Evolutionary conservation across 1,284 basidiomycete species (phyloP), one percentile per base, ranked within the genome.

Genomic region (Phylloporus sp.): DNA sequence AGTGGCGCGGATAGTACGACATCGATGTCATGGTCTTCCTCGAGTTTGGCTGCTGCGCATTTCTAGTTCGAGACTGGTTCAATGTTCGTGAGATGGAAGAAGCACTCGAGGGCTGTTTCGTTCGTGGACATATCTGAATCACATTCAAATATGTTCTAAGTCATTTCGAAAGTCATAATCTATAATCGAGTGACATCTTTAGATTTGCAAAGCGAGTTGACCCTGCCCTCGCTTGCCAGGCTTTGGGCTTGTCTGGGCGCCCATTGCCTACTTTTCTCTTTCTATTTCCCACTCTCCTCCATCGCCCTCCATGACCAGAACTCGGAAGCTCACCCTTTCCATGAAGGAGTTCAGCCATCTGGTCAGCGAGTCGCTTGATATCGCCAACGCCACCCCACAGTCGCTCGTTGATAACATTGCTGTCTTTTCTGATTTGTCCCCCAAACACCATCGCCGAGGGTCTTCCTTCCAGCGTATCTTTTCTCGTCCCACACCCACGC

Each of bases 281-380:
- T 34, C 58, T 66, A 59, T 31, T 46, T 26, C 49, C 56, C 24
- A 3, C 37, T 32, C 39, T 39, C n/a, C 13, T 34, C 39, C 55
- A 28, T 47, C 62, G n/a, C n/a, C 20, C 59, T 56, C 47, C 65
- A 76, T 76, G 72, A 66, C 74, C 63, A 68, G 73, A 59, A 62
- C 73, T 8, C 68, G 71, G 37, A 74, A 73, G 44, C 58, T 66
- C 58, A 76, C 75, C 34, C 65, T 75, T 55, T 64, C 76, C 18
- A 46, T 77, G 60, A 74, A 62, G 53, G 76, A 77, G 66, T 77
- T 77, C 47, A 74, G 73, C 63, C 74, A 72, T 61, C 73, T 76
- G 64, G 67, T 76, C 66, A 67, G 66, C 69, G 76, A 75, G 71
- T 75, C 76, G 17, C 70, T 76, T 20, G 73, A 77, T 60, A 32